Evolutionary conservation across 1,284 basidiomycete genomes (phyloP), one percentile per base, ranked within the genome.

Genomic region (Fomitopsis schrenkii): DNA sequence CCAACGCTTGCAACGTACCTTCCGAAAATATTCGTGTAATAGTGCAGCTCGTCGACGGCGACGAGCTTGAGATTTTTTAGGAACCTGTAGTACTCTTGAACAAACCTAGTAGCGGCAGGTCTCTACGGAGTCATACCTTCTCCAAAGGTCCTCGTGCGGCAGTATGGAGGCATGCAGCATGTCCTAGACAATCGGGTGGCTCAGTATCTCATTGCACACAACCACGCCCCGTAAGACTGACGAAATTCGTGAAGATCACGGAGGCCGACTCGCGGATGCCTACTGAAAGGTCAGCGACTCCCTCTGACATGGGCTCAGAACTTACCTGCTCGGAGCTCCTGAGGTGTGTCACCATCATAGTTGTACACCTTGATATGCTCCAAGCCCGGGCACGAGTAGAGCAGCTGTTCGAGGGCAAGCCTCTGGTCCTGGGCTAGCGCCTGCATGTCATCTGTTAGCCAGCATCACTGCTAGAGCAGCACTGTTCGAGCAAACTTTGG

Each of bases 381-480:
- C 12, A 94, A 78, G 5, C 85, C 83, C 0, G 85, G 80, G 71
- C 85, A 90, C 9, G 80, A 78, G 61, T 70, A 79, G 0, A 96
- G 68, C 5, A 97, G 71, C 58, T 88, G 84, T 61, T 90, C 83
- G 45, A 95, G 73, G 0, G 89, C 86, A 3, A 77, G 75, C 64
- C 83, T 85, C 73, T 97, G 95, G 71, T 97, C 94, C 74, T 97
- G 95, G 0, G 95, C 94, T 35, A 97, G 79, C 9, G 94, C 94
- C 88, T 92, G n/a, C 5, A 30, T 4, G 17, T 5, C 17, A 50
- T 15, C 45, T 12, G 28, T 30, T 17, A 38, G 52, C 28, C 35
- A 22, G 26, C 22, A 50, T 4, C 15, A 3, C 12, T 12, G 5
- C 22, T 8, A 9, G 17, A 6, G 30, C 30, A 33, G 28, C 17